A percentile compares a stretch with the other conserved stretches of the same genome.
phyloP scores from a whole-genome alignment of 2,329 filamentous ascomycete genomes.

The Davidsoniella virescens region DNA sequence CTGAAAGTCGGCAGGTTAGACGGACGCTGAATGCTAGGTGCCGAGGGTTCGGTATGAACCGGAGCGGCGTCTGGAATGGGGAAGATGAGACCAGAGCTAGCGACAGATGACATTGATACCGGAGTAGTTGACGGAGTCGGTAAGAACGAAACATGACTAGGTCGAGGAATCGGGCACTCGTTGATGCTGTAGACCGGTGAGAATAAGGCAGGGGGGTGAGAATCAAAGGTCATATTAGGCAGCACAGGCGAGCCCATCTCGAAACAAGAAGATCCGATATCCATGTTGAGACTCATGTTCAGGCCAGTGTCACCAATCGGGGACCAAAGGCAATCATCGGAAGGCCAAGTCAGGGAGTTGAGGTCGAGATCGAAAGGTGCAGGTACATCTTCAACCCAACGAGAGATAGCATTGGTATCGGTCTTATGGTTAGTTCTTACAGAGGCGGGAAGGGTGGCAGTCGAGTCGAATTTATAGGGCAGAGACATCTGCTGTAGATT shows the following conservation, averaged over 20 bases:
- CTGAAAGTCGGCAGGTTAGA: not conserved
- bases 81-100: conserved; percentile 10
- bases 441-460: not conserved
- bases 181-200: conserved; percentile 5
- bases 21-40: not conserved
- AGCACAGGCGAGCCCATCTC: conserved; percentile 5
- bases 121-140: conserved; percentile 12
- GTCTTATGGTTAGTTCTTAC: not conserved
- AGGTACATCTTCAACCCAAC: not conserved
- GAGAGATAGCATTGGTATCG: not conserved
- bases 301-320: not conserved
- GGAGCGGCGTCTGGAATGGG: conserved; percentile 8
- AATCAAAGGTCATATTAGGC: conserved; percentile 7
- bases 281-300: not conserved
- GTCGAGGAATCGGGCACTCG: conserved; percentile 5
- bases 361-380: too few relatives aligned
- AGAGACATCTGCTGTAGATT: too few relatives aligned
- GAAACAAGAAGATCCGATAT: not conserved
- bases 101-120: conserved; percentile 8
- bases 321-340: not conserved
- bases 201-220: not conserved
- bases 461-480: too few relatives aligned
- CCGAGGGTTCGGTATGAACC: not conserved
- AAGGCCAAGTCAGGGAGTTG: not conserved
- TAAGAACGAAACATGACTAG: conserved; percentile 4